These are phyloP conservation scores for Alliaria petiolata DNA, from an alignment of 345 rosid species.

Conservation along the genomic window DNA sequence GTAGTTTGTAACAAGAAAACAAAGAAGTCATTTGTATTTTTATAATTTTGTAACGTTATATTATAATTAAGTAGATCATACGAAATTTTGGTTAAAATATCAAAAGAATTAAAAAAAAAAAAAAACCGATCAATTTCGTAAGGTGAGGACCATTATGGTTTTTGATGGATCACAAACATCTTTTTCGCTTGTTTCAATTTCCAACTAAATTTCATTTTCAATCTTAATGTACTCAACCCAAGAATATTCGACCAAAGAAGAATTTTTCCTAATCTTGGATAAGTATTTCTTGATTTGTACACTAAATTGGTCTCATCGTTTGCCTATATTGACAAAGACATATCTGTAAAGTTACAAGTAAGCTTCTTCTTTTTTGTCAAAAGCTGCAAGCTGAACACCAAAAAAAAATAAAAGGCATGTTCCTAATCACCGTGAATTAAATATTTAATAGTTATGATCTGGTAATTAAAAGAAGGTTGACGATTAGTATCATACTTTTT, in stretches of 20 bases:
- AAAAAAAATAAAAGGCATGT: background rate
- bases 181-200: slow-evolving; percentile 8
- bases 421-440: background rate
- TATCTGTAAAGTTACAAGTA: background rate
- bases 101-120: background rate
- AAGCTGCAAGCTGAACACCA: slow-evolving; percentile 3
- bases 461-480: background rate
- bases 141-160: background rate
- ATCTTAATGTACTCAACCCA: background rate
- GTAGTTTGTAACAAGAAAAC: slow-evolving; percentile 21
- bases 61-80: slow-evolving; percentile 9
- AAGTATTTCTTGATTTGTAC: slow-evolving; percentile 14
- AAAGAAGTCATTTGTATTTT: background rate
- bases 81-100: background rate
- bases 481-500: background rate
- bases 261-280: slow-evolving; percentile 4
- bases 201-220: background rate
- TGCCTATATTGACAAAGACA: slow-evolving; percentile 12
- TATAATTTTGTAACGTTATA: background rate
- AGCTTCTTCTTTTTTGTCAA: background rate
- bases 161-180: slow-evolving; percentile 9
- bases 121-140: background rate
- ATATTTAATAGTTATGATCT: background rate
- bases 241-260: slow-evolving; percentile 12
- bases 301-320: slow-evolving; percentile 1